A percentile compares a stretch with the other conserved stretches of the same genome.
Evolutionary conservation across 148 eudicot species (phyloP).

Genomic region (Rhododendron henanense): DNA sequence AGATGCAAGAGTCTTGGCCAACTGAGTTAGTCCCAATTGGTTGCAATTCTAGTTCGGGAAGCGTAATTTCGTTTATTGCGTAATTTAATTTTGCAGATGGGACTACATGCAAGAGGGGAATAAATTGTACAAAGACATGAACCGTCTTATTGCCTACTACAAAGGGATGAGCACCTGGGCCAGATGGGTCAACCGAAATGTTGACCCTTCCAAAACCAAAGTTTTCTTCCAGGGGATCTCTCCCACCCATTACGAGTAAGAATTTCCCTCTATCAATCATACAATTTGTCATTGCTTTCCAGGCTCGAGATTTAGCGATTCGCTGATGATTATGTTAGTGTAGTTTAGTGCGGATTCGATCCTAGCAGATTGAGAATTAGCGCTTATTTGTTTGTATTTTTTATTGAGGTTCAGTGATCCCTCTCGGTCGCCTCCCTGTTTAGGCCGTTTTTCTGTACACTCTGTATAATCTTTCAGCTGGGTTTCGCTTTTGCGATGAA

Average conservation of each 20-base stretch:
- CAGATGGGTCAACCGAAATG: conserved; percentile 22
- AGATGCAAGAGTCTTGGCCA: too few relatives aligned
- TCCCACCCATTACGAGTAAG: conserved; percentile 39
- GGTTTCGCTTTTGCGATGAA: too few relatives aligned
- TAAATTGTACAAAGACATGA: conserved; percentile 24
- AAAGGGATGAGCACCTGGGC: conserved; percentile 31
- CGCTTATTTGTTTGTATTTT: too few relatives aligned
- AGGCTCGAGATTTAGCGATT: background rate
- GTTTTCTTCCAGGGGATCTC: conserved; percentile 43
- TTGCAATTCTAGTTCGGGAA: background rate
- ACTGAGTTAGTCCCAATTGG: too few relatives aligned
- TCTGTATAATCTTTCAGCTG: too few relatives aligned
- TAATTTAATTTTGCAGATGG: conserved; percentile 15
- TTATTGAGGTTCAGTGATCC: too few relatives aligned
- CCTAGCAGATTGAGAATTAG: too few relatives aligned
- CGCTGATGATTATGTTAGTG: too few relatives aligned
- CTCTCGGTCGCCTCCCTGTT: too few relatives aligned
- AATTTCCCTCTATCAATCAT: background rate
- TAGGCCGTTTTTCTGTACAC: too few relatives aligned
- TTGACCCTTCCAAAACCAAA: conserved; percentile 27
- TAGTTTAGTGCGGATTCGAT: too few relatives aligned
- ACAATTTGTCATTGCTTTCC: background rate
- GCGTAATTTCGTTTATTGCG: background rate
- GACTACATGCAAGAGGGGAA: conserved; percentile 24
- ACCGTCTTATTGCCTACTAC: conserved; percentile 25